Evolutionary conservation across 805 yeast genomes (phyloP), one percentile per base, ranked within the genome.

Genomic region (Ogataea nitratoaversa): DNA sequence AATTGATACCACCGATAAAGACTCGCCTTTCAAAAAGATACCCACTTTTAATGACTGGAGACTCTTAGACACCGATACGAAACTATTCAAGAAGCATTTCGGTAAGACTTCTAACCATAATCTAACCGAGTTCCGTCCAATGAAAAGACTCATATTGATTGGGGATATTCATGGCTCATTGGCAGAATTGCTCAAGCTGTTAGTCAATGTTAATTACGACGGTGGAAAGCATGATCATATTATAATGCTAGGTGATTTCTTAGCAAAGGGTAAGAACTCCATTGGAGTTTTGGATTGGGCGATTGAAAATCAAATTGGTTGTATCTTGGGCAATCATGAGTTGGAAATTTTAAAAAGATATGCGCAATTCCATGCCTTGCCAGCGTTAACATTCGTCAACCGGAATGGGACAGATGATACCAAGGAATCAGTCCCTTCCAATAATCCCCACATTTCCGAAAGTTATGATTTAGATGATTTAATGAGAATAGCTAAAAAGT

Each of bases 321-420:
- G 95, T 56, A 78, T 90, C 2, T 65, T 93, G 43, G 97, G 98
- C 0, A 90, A 90, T 65, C 96, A 91, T 60, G 98, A 90, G 61
- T 70, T 82, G 45, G 80, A 79, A 44, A 74, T 84, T 9, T 56
- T 90, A 48, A 71, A 78, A 40, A 65, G 80, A 53, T 87, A 87
- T 54, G 77, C 82, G 19, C 76, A 63, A 43, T 72, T 66, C 52
- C 89, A 79, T 59, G 73, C 74, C 19, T 61, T 78, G 11, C 60
- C 60, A 7, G 27, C 35, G 25, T 43, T 61, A 14, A 30, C 42
- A 5, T 50, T 49, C 28, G 47, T 45, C 18, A 51, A 50, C 20
- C 45, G 48, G 22, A 43, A 44, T 20, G 41, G 40, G 3, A 46
- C 47, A 5, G 37, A 39, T 6, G 52, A 25, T 23, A 11, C 22